Evolutionary conservation across 495 filamentous ascomycete genomes (phyloP), one percentile per base, ranked within the genome.

Genomic region (Tuber microsphaerosporum): DNA sequence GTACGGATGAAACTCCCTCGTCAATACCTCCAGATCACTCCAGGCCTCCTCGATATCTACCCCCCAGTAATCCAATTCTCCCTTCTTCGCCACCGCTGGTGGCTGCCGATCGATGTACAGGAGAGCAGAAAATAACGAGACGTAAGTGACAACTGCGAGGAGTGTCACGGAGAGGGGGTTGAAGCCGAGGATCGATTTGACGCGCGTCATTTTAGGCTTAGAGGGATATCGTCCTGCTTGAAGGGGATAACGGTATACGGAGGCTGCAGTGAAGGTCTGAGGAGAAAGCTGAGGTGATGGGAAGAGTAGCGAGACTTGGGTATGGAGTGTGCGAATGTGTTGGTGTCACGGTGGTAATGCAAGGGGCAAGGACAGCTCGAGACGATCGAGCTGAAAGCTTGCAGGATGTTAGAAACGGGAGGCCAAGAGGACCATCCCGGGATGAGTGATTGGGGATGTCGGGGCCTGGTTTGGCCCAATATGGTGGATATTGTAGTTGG

Each of bases 21-120:
- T 93, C 26, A 99, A 84, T 51, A 85, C 84, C 46, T 92, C 88
- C 31, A 99, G 87, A 82, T 99, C 94, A 22, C 86, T 84, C 94
- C 94, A 98, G 37, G 94, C 94, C 85, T 93, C 89, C 41, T 90
- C 89, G 26, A 97, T 84, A 78, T 97, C 91, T 71, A 94, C 85
- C 39, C 92, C 92, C 48, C 84, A 84, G 56, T 87, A 82, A 34
- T 84, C 85, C 51, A 85, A 86, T 68, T 87, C 87, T n/a, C 79
- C 85, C 2, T 92, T 90, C n/a, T 90, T 88, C 45, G 87, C 81
- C 65, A 82, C 75, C 20, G 70, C 44, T 43, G 81, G 80, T 41
- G 80, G 80, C 7, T 71, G 75, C 44, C 77, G 75, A 69, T 82
- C 80, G 44, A 77, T 72, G 70, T 74, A 82, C 6, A 82, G 20